phyloP scores from a whole-genome alignment of 495 filamentous ascomycete genomes.

The Aspergillus cristatus region DNA sequence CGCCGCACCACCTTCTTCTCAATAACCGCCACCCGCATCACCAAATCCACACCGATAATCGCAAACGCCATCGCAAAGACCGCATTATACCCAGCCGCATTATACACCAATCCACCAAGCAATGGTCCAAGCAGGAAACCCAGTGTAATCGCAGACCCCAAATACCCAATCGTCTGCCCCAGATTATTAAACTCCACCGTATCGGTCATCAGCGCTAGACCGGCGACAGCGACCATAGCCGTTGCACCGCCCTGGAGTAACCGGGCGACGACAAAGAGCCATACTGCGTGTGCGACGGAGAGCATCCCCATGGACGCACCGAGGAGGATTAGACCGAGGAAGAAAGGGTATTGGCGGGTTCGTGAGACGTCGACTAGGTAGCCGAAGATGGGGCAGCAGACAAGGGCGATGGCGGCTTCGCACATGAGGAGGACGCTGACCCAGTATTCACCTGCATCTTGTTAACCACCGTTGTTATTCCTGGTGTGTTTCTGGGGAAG shows the following conservation, averaged over 20 bases:
- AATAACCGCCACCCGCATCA: constrained; percentile 53
- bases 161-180: constrained; percentile 44
- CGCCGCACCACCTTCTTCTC: constrained; percentile 45
- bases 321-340: constrained; percentile 47
- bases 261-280: constrained; percentile 45
- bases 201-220: constrained; percentile 50
- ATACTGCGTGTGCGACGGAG: constrained; percentile 39
- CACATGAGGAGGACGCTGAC: constrained; percentile 44
- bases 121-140: constrained; percentile 41
- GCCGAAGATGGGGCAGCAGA: constrained; percentile 48
- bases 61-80: constrained; percentile 52
- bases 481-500: too few relatives aligned
- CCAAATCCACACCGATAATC: constrained; percentile 50
- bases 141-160: constrained; percentile 22
- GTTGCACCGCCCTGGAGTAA: constrained; percentile 53
- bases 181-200: constrained; percentile 48
- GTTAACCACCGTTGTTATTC: too few relatives aligned
- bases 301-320: constrained; percentile 49
- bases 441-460: constrained; percentile 21
- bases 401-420: constrained; percentile 48
- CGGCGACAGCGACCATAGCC: constrained; percentile 56
- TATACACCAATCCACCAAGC: constrained; percentile 53
- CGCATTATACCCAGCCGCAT: constrained; percentile 47
- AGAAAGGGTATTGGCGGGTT: constrained; percentile 44
- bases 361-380: constrained; percentile 45